Evolutionary conservation across 768 basidiomycete genomes (phyloP).

Genomic region (Tulasnella sp.): DNA sequence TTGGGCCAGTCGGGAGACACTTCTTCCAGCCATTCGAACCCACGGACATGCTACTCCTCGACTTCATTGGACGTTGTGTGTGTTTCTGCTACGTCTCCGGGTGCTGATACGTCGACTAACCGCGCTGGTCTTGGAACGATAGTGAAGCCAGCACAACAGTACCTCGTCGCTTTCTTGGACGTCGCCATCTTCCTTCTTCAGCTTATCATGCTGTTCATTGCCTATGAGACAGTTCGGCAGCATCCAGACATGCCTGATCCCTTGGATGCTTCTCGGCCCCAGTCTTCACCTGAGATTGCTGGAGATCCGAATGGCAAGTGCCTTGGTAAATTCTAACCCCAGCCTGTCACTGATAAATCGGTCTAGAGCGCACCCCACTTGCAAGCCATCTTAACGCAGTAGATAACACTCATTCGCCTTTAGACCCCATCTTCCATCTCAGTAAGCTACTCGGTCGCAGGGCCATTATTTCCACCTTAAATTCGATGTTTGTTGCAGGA

Average conservation of each 20-base stretch:
- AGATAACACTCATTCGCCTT: not conserved
- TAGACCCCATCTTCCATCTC: conserved; percentile 13
- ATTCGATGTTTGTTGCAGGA: not conserved
- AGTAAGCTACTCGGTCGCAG: not conserved
- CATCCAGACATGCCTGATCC: conserved; percentile 27
- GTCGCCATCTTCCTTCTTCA: conserved; percentile 27
- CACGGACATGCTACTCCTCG: conserved; percentile 19
- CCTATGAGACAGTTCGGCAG: conserved; percentile 24
- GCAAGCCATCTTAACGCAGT: not conserved
- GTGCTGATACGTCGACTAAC: not conserved
- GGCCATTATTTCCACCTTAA: not conserved
- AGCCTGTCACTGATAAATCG: not conserved
- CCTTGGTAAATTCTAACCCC: not conserved
- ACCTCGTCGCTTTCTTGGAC: conserved; percentile 20
- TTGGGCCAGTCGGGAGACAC: conserved; percentile 13
- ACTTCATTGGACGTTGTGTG: conserved; percentile 28
- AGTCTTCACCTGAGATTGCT: not conserved
- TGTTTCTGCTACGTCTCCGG: not conserved
- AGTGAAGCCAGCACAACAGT: conserved; percentile 16
- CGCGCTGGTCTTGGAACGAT: no score
- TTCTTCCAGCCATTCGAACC: conserved; percentile 1
- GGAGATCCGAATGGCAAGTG: not conserved
- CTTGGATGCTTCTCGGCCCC: conserved; percentile 11
- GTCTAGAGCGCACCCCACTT: not conserved
- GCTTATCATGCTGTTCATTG: conserved; percentile 27